These are phyloP conservation scores for Trametes sp. DNA, from an alignment of 1,284 basidiomycete genomes.

Conservation along the genomic window DNA sequence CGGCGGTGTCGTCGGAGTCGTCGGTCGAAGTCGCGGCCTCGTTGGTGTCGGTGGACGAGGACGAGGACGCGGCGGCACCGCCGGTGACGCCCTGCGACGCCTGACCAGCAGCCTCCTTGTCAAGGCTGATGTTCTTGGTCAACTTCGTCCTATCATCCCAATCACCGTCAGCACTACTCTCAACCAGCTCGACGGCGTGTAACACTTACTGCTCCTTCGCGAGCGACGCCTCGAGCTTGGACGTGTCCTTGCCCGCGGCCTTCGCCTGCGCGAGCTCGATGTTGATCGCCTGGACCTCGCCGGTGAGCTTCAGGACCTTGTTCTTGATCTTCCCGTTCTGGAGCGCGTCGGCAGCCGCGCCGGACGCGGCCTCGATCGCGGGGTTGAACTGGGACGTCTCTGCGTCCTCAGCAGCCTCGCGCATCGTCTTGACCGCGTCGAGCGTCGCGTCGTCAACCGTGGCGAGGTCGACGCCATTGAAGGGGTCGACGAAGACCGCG, in stretches of 20 bases:
- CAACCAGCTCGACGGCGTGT: background rate
- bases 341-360: conserved; percentile 48
- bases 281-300: conserved; percentile 48
- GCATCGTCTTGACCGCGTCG: conserved; percentile 52
- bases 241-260: conserved; percentile 46
- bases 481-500: conserved; percentile 53
- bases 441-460: conserved; percentile 39
- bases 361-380: conserved; percentile 50
- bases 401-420: conserved; percentile 51
- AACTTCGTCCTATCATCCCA: conserved; percentile 42
- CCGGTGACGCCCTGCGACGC: conserved; percentile 43
- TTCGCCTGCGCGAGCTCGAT: conserved; percentile 52
- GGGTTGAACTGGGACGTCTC: conserved; percentile 55
- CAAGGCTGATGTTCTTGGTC: conserved; percentile 47
- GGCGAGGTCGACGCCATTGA: conserved; percentile 47
- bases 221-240: conserved; percentile 40
- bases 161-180: background rate
- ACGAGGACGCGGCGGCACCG: conserved; percentile 7
- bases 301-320: conserved; percentile 60
- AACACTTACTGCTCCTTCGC: conserved; percentile 42
- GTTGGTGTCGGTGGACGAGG: conserved; percentile 16
- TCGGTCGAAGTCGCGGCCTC: conserved; percentile 13
- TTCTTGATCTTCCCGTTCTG: conserved; percentile 58
- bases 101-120: conserved; percentile 43
- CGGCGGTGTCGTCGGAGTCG: conserved; percentile 3